Evolutionary conservation across 2,329 filamentous ascomycete species (phyloP).

Genomic region (Cladosporium velox): DNA sequence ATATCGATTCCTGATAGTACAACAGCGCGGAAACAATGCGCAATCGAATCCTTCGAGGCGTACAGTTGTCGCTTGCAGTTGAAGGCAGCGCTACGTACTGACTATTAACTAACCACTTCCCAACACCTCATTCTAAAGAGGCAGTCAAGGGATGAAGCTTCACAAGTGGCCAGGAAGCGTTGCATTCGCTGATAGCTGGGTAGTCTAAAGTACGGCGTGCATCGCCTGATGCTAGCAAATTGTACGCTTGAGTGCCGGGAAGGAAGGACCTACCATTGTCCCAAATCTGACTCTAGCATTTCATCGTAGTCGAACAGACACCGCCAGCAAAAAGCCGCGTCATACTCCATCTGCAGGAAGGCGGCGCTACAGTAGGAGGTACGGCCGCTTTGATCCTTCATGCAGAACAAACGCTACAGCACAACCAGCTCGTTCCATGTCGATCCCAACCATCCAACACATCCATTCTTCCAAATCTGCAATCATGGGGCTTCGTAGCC

Average conservation of each 20-base stretch:
- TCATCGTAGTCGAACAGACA: not conserved
- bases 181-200: not conserved
- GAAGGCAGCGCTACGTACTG: not conserved
- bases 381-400: not conserved
- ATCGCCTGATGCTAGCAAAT: not conserved
- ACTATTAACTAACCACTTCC: not conserved
- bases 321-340: not conserved
- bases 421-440: not conserved
- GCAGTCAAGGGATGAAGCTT: not conserved
- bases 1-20: not conserved
- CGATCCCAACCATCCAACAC: not conserved
- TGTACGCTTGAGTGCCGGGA: no score
- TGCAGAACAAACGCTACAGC: not conserved
- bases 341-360: not conserved
- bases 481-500: not conserved
- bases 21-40: not conserved
- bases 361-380: not conserved
- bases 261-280: no score
- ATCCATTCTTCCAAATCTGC: not conserved
- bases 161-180: not conserved
- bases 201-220: no score
- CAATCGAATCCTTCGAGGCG: not conserved
- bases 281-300: no score
- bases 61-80: not conserved
- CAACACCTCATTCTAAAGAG: not conserved